A percentile compares a stretch with the other conserved stretches of the same genome.
Evolutionary conservation across 2,329 filamentous ascomycete species (phyloP).

Genomic region (Fusarium sp.): DNA sequence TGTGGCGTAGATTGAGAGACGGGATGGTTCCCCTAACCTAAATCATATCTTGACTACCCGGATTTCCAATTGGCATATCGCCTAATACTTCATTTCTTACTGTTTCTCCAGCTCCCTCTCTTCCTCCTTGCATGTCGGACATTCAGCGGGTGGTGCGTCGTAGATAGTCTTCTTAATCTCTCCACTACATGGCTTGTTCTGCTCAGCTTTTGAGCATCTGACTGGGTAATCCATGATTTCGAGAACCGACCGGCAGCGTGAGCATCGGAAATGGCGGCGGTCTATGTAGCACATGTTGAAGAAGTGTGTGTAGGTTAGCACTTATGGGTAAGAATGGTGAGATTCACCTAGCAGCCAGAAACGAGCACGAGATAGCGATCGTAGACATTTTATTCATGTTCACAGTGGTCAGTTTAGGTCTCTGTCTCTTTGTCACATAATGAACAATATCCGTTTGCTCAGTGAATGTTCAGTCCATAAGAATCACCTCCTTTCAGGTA

Average conservation of each 20-base stretch:
- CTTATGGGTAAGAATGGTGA: neutral
- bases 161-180: neutral
- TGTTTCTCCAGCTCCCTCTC: neutral
- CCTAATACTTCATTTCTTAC: neutral
- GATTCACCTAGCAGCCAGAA: neutral
- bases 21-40: neutral
- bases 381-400: neutral
- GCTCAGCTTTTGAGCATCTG: neutral
- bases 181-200: neutral
- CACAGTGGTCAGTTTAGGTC: neutral
- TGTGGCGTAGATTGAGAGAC: neutral
- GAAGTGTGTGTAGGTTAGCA: neutral
- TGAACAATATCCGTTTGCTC: neutral
- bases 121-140: neutral
- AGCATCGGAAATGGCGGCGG: neutral
- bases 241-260: neutral
- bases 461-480: neutral
- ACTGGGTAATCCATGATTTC: neutral
- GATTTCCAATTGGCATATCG: neutral
- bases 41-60: neutral
- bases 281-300: neutral
- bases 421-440: too few relatives aligned
- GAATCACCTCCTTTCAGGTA: neutral
- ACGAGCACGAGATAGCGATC: neutral
- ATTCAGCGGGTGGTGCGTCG: neutral